Evolutionary conservation across 2,329 filamentous ascomycete genomes (phyloP).

Genomic region (Zasmidium citrigriseum): DNA sequence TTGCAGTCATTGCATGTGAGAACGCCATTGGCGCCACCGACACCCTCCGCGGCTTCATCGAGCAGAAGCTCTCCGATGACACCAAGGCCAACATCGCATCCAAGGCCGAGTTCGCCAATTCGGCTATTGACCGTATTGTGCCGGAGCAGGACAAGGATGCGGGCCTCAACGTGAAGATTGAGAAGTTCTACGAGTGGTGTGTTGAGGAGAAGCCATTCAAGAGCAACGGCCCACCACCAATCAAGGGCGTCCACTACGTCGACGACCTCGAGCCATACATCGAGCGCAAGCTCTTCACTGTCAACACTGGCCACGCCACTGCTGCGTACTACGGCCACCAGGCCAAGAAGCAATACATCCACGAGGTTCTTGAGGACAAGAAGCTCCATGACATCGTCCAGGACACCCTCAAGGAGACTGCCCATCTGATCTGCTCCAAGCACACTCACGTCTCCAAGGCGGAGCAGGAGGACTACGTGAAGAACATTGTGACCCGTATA

Average conservation of each 20-base stretch:
- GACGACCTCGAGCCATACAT: conserved; percentile 91
- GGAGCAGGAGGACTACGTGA: conserved; percentile 83
- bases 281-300: conserved; percentile 98
- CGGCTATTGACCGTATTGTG: conserved; percentile 96
- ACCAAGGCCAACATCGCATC: conserved; percentile 68
- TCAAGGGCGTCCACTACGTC: conserved; percentile 91
- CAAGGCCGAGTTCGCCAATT: conserved; percentile 92
- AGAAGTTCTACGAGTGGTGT: conserved; percentile 99
- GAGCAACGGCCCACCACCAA: conserved; percentile 64
- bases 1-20: conserved; percentile 95
- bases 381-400: conserved; percentile 79
- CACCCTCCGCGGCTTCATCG: conserved; percentile 74
- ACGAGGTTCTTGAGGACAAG: conserved; percentile 81
- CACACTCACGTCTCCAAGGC: conserved; percentile 68
- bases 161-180: conserved; percentile 88
- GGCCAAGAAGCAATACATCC: conserved; percentile 81
- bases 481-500: conserved; percentile 90
- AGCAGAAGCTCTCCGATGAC: conserved; percentile 68
- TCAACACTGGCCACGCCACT: conserved; percentile 97
- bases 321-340: conserved; percentile 94
- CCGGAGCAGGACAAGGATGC: conserved; percentile 80
- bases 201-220: conserved; percentile 86
- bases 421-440: conserved; percentile 81
- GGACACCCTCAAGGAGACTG: conserved; percentile 80
- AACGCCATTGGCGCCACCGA: conserved; percentile 96